Evolutionary conservation across 2,329 filamentous ascomycete species (phyloP), one percentile per base, ranked within the genome.

Genomic region (Capronia epimyces): DNA sequence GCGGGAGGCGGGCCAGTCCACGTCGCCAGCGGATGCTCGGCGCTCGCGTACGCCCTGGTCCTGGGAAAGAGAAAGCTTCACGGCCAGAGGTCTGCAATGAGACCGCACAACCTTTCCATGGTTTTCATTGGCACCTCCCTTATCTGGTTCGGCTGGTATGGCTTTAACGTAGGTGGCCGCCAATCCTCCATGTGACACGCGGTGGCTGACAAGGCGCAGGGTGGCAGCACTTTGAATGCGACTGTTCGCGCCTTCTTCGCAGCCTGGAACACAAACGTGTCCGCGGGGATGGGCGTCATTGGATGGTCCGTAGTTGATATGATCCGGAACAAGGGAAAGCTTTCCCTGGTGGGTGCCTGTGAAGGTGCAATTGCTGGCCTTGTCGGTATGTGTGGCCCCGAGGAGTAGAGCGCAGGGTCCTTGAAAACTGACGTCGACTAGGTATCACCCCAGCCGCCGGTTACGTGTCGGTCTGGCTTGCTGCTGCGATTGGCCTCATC

Each of bases 1-100:
- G 84, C 85, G 24, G 85, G 85, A 39, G 84, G 83, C 37, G 84
- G 83, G 8, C 84, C 85, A 34, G 84, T 89, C 18, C 84, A 88
- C 68, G 84, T 88, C 63, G 78, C 83, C 20, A 85, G 81, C 1
- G 84, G 85, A 31, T 81, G 82, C 54, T 80, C 82, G 18, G 84
- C 84, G 7, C 77, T 88, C 36, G 84, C 85, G 34, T 86, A 87
- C 72, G 81, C 81, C 18, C 69, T 87, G 55, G 85, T 87, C 74
- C 76, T 87, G 50, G 85, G 84, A 52, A 84, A 82, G 68, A 81
- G 85, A 43, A 78, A 76, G 62, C 75, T 78, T 45, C 75, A 82
- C 54, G 62, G 61, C 13, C 60, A 65, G n/a, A 75, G 75, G 52
- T 75, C 77, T 32, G 76, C 81, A 56, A 61, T 60, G 10, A 67